Conservation (phyloP, 768 basidiomycete genomes). For the Leucogyrophana mollusca region DNA sequence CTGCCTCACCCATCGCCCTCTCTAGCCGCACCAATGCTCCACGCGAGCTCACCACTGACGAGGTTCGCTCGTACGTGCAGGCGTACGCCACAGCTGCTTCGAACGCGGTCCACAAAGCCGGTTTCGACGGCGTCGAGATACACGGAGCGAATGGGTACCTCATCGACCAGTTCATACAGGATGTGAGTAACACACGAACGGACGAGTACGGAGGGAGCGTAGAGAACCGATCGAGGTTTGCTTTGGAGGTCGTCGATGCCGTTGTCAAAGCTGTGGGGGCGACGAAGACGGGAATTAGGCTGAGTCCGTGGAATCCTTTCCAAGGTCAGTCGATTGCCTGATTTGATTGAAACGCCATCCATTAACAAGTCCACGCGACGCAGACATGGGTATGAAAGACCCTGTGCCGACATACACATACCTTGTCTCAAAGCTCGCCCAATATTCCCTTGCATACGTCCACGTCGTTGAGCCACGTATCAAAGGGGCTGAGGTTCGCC, state of each 20-base stretch:
- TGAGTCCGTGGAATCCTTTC: constrained; percentile 54
- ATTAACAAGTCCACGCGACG: too few relatives aligned
- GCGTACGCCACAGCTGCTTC: constrained; percentile 30
- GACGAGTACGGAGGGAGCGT: constrained; percentile 71
- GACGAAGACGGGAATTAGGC: constrained; percentile 50
- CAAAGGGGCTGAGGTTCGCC: constrained; percentile 5
- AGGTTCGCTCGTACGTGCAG: constrained; percentile 31
- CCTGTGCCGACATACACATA: constrained; percentile 36
- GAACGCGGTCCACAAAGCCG: constrained; percentile 34
- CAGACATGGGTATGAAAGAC: constrained; percentile 36
- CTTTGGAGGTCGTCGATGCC: constrained; percentile 52
- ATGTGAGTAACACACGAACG: constrained; percentile 51
- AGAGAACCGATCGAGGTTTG: constrained; percentile 57
- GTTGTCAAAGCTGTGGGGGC: constrained; percentile 51
- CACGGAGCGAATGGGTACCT: constrained; percentile 45
- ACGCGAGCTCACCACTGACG: constrained; percentile 21
- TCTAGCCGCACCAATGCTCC: constrained; percentile 7
- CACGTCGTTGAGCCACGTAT: constrained; percentile 36
- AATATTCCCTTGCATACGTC: constrained; percentile 39
- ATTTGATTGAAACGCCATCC: too few relatives aligned
- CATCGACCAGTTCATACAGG: constrained; percentile 62
- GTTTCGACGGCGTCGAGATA: constrained; percentile 48
- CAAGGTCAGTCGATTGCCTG: constrained; percentile 34
- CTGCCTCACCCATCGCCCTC: constrained; percentile 30
- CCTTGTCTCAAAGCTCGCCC: constrained; percentile 25